These are phyloP conservation scores for Mrakia blollopis DNA, from an alignment of 768 basidiomycete species.

Conservation along the genomic window DNA sequence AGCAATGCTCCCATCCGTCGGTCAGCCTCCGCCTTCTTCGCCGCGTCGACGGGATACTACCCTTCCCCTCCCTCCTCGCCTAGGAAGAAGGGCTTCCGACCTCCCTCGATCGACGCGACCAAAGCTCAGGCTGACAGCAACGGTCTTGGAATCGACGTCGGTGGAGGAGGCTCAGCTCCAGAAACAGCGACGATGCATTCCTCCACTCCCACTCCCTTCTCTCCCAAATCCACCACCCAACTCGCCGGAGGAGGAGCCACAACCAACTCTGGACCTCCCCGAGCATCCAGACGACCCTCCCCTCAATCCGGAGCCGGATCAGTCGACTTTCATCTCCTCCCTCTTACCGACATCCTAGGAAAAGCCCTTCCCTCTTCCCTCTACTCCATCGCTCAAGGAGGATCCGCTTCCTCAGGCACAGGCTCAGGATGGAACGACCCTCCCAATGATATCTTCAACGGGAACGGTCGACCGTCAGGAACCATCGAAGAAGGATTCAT, in stretches of 20 bases:
- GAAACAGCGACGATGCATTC: background rate
- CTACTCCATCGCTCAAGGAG: background rate
- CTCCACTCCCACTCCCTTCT: background rate
- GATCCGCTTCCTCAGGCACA: too few relatives aligned
- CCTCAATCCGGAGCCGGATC: slow-evolving; percentile 1
- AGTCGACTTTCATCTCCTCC: slow-evolving; percentile 29
- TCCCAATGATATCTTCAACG: slow-evolving; percentile 9
- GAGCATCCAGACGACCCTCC: slow-evolving; percentile 4
- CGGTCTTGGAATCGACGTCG: background rate
- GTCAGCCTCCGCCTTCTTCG: background rate
- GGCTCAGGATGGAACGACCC: slow-evolving; percentile 27
- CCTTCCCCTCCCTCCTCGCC: slow-evolving; percentile 21
- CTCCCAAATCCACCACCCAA: background rate
- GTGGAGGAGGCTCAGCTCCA: background rate
- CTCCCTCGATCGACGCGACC: background rate
- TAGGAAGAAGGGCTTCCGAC: background rate
- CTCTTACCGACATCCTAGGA: slow-evolving; percentile 24
- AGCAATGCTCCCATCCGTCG: background rate
- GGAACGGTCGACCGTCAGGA: too few relatives aligned
- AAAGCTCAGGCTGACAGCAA: background rate
- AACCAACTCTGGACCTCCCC: background rate
- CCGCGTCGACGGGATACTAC: background rate
- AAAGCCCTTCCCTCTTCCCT: background rate
- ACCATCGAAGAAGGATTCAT: too few relatives aligned
- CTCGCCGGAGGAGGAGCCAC: background rate